Conservation (phyloP, 2,329 filamentous ascomycete genomes). For the Aureobasidium sp. region DNA sequence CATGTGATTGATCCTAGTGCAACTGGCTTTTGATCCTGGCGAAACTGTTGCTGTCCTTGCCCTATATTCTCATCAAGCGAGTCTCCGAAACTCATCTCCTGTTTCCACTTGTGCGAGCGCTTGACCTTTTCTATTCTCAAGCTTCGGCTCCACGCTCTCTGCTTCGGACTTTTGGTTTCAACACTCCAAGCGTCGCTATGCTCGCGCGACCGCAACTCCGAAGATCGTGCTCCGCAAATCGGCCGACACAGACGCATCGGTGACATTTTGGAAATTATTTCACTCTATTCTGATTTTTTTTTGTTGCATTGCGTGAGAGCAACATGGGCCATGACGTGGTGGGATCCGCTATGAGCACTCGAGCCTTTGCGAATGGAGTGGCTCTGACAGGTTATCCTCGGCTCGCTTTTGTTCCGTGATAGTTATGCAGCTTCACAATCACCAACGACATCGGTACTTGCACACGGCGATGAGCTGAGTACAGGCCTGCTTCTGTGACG, state of each 20-base stretch:
- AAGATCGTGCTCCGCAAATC: constrained; percentile 1
- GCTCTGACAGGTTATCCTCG: neutral
- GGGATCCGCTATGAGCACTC: neutral
- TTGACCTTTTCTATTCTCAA: neutral
- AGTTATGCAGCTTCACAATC: too few species aligned
- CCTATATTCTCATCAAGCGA: too few species aligned
- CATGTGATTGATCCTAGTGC: neutral
- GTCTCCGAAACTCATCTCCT: too few species aligned
- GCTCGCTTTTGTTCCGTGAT: neutral
- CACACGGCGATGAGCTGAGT: neutral
- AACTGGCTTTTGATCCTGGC: neutral
- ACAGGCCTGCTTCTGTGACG: too few species aligned
- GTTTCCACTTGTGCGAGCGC: neutral
- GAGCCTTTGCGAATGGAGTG: neutral
- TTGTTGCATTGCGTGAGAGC: neutral
- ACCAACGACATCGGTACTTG: too few species aligned
- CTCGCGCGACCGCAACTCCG: neutral
- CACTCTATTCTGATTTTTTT: neutral
- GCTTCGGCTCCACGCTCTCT: constrained; percentile 11
- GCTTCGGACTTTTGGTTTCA: neutral
- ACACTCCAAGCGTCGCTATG: neutral
- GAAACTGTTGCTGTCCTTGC: too few species aligned
- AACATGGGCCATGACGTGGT: neutral
- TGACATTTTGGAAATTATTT: neutral
- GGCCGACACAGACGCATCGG: neutral